These are phyloP conservation scores for Aspergillus sclerotialis DNA, from an alignment of 2,329 filamentous ascomycete genomes.

Conservation along the genomic window DNA sequence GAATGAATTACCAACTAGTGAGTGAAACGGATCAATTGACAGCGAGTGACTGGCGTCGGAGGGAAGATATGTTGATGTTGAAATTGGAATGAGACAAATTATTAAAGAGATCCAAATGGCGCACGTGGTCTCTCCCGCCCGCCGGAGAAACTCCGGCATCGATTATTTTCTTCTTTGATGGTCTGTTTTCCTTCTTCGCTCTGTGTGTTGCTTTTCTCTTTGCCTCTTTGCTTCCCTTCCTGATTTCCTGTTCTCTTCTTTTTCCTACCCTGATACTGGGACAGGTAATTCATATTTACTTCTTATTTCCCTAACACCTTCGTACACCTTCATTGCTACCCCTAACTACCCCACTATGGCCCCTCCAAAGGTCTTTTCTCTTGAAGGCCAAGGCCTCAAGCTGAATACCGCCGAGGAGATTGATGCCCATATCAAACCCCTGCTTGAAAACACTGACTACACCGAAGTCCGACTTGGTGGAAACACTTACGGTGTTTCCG, in stretches of 20 bases:
- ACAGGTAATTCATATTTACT: neutral
- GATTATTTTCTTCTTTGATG: slow-evolving; percentile 11
- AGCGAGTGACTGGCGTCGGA: no score
- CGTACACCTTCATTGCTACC: slow-evolving; percentile 6
- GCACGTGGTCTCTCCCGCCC: slow-evolving; percentile 10
- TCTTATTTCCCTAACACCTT: neutral
- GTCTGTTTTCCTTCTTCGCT: slow-evolving; percentile 7
- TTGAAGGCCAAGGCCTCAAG: slow-evolving; percentile 88
- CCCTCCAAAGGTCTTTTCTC: slow-evolving; percentile 62
- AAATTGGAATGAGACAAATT: no score
- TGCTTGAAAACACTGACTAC: slow-evolving; percentile 60
- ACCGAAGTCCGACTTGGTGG: slow-evolving; percentile 82
- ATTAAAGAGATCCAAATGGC: slow-evolving; percentile 7
- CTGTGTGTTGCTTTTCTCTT: slow-evolving; percentile 4
- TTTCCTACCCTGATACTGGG: no score
- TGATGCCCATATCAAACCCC: slow-evolving; percentile 70
- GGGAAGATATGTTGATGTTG: no score
- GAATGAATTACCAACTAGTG: no score
- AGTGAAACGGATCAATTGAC: no score
- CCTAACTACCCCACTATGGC: slow-evolving; percentile 43
- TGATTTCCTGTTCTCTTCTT: no score
- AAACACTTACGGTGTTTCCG: slow-evolving; percentile 87
- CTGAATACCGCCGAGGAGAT: slow-evolving; percentile 84
- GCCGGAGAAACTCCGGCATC: slow-evolving; percentile 11
- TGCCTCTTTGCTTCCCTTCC: slow-evolving; percentile 5